phyloP scores from a whole-genome alignment of 1,139 yeast species.

The Scheffersomyces illinoinensis region DNA sequence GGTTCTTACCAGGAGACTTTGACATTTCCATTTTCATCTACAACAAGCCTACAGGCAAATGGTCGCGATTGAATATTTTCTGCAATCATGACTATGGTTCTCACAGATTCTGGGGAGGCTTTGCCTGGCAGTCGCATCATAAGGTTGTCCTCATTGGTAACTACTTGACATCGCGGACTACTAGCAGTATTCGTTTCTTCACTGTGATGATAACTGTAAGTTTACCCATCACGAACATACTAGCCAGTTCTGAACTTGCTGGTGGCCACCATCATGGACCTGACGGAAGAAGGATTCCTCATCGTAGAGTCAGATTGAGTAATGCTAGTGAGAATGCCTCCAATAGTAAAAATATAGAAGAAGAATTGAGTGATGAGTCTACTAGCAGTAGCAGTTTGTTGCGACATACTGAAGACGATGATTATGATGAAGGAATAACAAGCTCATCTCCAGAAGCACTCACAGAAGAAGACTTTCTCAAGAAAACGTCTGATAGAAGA shows the following conservation, averaged over 20 bases:
- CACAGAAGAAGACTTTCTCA: slow-evolving; percentile 9
- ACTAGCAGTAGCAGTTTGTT: slow-evolving; percentile 14
- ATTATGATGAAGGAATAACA: slow-evolving; percentile 12
- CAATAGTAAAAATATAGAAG: slow-evolving; percentile 4
- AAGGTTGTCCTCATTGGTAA: slow-evolving; percentile 60
- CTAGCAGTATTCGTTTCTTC: slow-evolving; percentile 60
- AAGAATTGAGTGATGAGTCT: slow-evolving; percentile 14
- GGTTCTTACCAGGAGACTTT: slow-evolving; percentile 53
- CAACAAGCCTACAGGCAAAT: slow-evolving; percentile 61
- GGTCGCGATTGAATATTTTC: slow-evolving; percentile 61
- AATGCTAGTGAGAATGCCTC: slow-evolving; percentile 1
- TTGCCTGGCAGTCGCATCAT: slow-evolving; percentile 76
- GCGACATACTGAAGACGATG: slow-evolving; percentile 18
- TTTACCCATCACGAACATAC: slow-evolving; percentile 63
- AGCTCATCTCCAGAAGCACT: slow-evolving; percentile 10
- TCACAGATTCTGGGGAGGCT: slow-evolving; percentile 67
- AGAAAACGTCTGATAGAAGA: slow-evolving; percentile 13
- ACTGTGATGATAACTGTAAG: slow-evolving; percentile 59
- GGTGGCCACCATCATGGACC: slow-evolving; percentile 20
- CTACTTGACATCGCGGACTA: slow-evolving; percentile 44
- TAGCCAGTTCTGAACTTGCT: slow-evolving; percentile 46
- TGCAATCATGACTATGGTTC: slow-evolving; percentile 58
- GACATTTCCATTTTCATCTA: slow-evolving; percentile 59
- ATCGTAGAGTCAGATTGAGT: slow-evolving; percentile 3
- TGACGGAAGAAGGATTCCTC: slow-evolving; percentile 22